Base-by-base conservation (phyloP, 208 protist species). In the Lotmaria passim region DNA sequence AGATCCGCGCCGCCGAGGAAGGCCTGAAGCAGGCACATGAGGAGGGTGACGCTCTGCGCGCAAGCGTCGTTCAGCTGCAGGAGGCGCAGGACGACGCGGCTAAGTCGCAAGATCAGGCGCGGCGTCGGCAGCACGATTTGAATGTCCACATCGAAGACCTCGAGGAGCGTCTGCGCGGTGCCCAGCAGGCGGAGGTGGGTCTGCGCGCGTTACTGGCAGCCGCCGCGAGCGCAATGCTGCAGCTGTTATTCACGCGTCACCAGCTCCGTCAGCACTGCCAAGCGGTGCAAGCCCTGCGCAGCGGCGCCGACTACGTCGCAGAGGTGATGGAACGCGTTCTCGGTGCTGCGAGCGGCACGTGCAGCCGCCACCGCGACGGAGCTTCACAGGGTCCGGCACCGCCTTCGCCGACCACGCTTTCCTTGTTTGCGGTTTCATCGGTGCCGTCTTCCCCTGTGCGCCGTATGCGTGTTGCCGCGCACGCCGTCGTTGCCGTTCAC, bases 71-170 rank as follows among this genome's bases (percentile, higher is more conserved):
- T 33, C 12, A 36, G 33, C 59, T 73, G 38, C 41, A 48, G 15
- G 51, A 52, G 1, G 65, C 19, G 5, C 30, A 67, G 41, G 47
- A 11, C 3, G 58, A 73, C 23, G 65, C 30, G 24, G 38, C 23
- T 4, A 43, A 28, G 24, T 39, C 8, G 28, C 59, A 39, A 1
- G 58, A 71, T 7, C 50, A 46, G 11, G 21, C 56, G 17, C 53
- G 56, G 52, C 73, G 65, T 2, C 64, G 51, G 1, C 47, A 73
- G 52, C 31, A 23, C 2, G 73, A 73, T 26, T 53, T 72, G 10
- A 43, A 47, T 24, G 23, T 36, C 7, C 73, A 78, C 65, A 62
- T 73, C 21, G 65, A 78, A 21, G 73, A 70, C 14, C n/a, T 73
- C 12, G 73, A 78, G 41, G 52, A 7, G 14, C 58, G 51, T 6